phyloP scores from a whole-genome alignment of 306 rosid species.

The Oemleria cerasiformis region DNA sequence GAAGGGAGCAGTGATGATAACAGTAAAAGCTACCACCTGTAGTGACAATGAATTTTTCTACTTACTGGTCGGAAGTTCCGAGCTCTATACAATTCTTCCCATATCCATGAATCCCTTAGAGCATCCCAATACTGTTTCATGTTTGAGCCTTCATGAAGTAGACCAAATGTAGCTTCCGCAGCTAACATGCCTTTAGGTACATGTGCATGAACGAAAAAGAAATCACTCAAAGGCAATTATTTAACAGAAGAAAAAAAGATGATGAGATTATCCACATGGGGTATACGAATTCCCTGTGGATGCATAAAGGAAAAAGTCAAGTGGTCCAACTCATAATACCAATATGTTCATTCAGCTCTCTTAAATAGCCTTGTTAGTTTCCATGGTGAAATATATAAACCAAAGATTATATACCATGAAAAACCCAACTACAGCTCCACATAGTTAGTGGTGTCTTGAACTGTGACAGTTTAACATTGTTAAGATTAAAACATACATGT shows the following conservation, averaged over 20 bases:
- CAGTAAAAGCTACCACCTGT: not conserved
- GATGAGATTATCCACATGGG: not conserved
- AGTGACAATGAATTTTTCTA: conserved; percentile 25
- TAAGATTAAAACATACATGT: not conserved
- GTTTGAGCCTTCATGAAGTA: conserved; percentile 52
- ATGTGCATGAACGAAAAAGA: not conserved
- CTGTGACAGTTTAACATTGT: not conserved
- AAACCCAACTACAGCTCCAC: not conserved
- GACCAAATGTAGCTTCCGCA: conserved; percentile 74
- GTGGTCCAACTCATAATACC: not conserved
- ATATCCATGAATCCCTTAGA: conserved; percentile 78
- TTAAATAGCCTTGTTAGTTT: not conserved
- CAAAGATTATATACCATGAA: not conserved
- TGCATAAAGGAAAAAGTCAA: not conserved
- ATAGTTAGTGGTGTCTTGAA: not conserved
- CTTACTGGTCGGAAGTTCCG: conserved; percentile 83
- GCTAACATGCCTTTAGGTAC: conserved; percentile 83
- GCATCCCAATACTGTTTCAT: conserved; percentile 81
- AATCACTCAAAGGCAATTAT: not conserved
- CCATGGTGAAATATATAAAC: not conserved
- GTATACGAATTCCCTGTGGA: not conserved
- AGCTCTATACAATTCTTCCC: conserved; percentile 80
- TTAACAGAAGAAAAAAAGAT: conserved; percentile 6
- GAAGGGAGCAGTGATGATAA: not conserved
- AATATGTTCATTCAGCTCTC: not conserved